phyloP scores from a whole-genome alignment of 495 filamentous ascomycete genomes.

The Penicillium roqueforti region DNA sequence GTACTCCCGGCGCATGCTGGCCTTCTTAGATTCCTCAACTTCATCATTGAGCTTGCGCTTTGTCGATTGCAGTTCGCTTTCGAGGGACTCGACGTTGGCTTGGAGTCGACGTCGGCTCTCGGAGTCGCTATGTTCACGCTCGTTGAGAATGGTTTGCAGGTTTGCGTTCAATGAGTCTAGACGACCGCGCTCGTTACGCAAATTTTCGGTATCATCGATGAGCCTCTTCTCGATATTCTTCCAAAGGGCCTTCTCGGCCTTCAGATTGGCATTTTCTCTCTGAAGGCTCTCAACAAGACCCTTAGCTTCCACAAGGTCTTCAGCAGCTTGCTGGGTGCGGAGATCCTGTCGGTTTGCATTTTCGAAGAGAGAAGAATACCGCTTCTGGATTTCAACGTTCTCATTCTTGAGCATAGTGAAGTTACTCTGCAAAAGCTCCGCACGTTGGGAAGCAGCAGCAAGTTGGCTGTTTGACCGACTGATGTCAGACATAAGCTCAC shows the following conservation, averaged over 20 bases:
- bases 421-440: conserved; percentile 86
- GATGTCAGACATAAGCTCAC: conserved; percentile 72
- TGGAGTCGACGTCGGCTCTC: conserved; percentile 78
- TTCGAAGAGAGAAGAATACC: conserved; percentile 69
- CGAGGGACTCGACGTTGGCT: conserved; percentile 67
- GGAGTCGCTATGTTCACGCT: conserved; percentile 79
- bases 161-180: conserved; percentile 75
- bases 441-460: conserved; percentile 73
- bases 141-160: conserved; percentile 81
- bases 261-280: conserved; percentile 85
- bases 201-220: conserved; percentile 74
- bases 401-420: conserved; percentile 76
- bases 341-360: conserved; percentile 84
- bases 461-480: conserved; percentile 75
- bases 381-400: conserved; percentile 77
- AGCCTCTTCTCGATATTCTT: conserved; percentile 86
- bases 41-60: conserved; percentile 84
- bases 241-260: conserved; percentile 87
- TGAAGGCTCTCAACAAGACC: conserved; percentile 80
- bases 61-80: conserved; percentile 68
- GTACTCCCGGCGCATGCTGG: conserved; percentile 76
- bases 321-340: conserved; percentile 81
- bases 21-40: conserved; percentile 74
- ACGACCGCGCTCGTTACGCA: conserved; percentile 76
- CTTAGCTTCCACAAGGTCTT: conserved; percentile 85